Percentiles rank a stretch among this genome's conserved stretches.
phyloP scores from a whole-genome alignment of 805 yeast species.

The Ogataea chonburiensis region DNA sequence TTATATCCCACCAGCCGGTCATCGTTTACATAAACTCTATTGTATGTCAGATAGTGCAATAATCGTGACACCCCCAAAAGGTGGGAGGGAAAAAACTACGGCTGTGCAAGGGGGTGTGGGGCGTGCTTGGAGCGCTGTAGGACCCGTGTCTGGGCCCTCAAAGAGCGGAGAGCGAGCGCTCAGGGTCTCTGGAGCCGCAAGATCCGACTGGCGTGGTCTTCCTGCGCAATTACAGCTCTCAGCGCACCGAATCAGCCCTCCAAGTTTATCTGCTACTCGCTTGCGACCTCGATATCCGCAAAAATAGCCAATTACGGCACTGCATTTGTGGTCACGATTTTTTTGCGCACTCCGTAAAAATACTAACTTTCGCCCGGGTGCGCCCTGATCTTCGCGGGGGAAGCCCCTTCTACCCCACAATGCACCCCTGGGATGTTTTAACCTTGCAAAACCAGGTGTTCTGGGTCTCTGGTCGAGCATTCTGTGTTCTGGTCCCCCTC shows the following conservation, averaged over 20 bases:
- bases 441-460: not conserved
- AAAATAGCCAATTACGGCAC: constrained; percentile 14
- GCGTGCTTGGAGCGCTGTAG: no score
- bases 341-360: constrained; percentile 12
- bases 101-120: constrained; percentile 8
- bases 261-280: constrained; percentile 11
- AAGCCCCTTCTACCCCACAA: constrained; percentile 9
- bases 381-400: constrained; percentile 1
- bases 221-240: no score
- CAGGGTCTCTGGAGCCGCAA: no score
- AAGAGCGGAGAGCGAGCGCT: no score
- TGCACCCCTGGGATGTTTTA: constrained; percentile 6
- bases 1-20: constrained; percentile 12
- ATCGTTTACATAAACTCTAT: constrained; percentile 13
- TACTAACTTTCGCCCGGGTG: constrained; percentile 14
- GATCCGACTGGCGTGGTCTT: no score
- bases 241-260: no score
- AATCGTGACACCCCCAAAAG: constrained; percentile 14
- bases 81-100: constrained; percentile 9
- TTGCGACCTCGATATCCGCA: constrained; percentile 14
- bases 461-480: no score
- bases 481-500: no score
- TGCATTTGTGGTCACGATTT: constrained; percentile 23
- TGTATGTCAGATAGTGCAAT: constrained; percentile 11
- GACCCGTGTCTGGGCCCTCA: no score